Base-by-base conservation (phyloP, 306 rosid species). In the Astragalus membranaceus region DNA sequence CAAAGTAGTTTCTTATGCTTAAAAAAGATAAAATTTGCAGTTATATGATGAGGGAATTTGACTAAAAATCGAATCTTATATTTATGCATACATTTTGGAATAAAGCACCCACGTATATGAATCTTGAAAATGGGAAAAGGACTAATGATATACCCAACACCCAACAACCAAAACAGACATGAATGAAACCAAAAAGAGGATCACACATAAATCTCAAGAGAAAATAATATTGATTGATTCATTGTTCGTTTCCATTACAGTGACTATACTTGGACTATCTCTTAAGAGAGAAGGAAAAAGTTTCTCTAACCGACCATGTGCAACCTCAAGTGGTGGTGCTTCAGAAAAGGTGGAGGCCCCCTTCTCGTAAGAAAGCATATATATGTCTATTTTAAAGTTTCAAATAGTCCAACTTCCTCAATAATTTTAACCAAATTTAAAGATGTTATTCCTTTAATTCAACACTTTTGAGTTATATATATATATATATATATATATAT, bases 131-230 rank as follows among this genome's bases (percentile, higher is more conserved):
- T 11, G 13, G 56, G 66, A 56, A 55, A 41, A 55, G 16, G 39
- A 42, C n/a, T 73, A 37, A 23, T 7, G 4, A 50, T 37, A 39
- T 37, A 36, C 54, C 37, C 30, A 33, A n/a, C 30, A 33, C 52
- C 46, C n/a, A 55, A 44, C 43, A 47, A 46, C 32, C 6, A 7
- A n/a, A 66, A 66, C 37, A 39, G 53, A 70, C 53, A 77, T 59
- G 42, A 70, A 42, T 42, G 13, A 42, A 42, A n/a, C 56, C 62
- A 57, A 64, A 78, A 78, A 55, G 78, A 78, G 74, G 37, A 64
- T 55, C 63, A 63, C 47, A 26, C 50, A 53, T 30, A 77, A 67
- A 44, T 59, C 70, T 17, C 39, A 46, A 47, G 29, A 55, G 64
- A 47, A 71, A 70, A 46, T 13, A 63, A 64, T 47, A 50, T 36